Base-by-base conservation (phyloP, 1,139 yeast species). In the Blastobotrys niveus region DNA sequence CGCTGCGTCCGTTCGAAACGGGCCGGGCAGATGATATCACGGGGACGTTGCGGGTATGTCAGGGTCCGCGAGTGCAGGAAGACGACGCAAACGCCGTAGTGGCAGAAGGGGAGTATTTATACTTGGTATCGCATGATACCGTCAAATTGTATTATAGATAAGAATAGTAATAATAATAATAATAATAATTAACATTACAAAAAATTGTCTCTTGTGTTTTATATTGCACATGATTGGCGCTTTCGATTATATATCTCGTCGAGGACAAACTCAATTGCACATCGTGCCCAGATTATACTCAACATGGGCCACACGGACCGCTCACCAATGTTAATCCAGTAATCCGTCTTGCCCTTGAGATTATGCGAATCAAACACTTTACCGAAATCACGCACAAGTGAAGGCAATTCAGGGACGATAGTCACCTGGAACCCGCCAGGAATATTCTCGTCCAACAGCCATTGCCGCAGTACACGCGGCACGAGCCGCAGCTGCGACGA, bases 311-410 rank as follows among this genome's bases (percentile, higher is more conserved):
- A 91, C 0, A 89, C 88, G 40, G 95, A 83, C 52, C 84, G 72
- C 62, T 89, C 97, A 3, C 99, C 99, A 27, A 89, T 88, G 43
- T 76, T 68, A 2, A 88, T 79, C 95, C 97, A 89, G 58, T 87
- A 87, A 2, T 88, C 85, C 25, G 88, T 82, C 59, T 86, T 88
- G 47, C 80, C 77, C 45, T 67, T 60, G 12, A 77, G 67, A 48
- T 77, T 70, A 51, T 86, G 85, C 7, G 86, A 80, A 54, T 88
- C 94, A 56, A 84, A 80, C 1, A 83, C 79, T 50, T 84, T 69
- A 27, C 85, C 80, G 54, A 81, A 77, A 59, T 85, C 94, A 33
- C 71, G 71, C 37, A 82, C 60, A 40, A 87, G 65, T n/a, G 59
- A 57, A 45, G 84, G 70, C 46, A 87, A 64, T 59, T 84, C 93